A percentile compares a stretch with the other conserved stretches of the same genome.
Evolutionary conservation across 768 basidiomycete genomes (phyloP).

Genomic region (Kwoniella bestiolae): DNA sequence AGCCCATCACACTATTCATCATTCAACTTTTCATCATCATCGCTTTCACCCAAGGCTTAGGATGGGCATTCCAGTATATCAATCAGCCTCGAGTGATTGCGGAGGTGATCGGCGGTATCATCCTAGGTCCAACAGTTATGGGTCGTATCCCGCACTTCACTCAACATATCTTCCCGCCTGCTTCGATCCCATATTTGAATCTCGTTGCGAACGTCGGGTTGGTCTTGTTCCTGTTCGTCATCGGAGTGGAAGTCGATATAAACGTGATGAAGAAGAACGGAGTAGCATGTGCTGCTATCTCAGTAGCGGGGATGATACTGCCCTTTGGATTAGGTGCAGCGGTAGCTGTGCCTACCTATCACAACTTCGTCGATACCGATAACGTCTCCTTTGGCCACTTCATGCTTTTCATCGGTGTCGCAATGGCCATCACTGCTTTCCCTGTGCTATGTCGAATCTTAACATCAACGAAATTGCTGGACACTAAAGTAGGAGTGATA

Average conservation of each 20-base stretch:
- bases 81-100: conserved; percentile 92
- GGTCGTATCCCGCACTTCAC: conserved; percentile 82
- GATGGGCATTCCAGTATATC: conserved; percentile 68
- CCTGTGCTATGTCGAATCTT: conserved; percentile 68
- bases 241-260: conserved; percentile 82
- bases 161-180: conserved; percentile 75
- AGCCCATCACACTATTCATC: conserved; percentile 57
- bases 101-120: conserved; percentile 86
- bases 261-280: conserved; percentile 70
- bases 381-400: conserved; percentile 76
- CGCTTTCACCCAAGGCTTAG: conserved; percentile 73
- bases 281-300: conserved; percentile 65
- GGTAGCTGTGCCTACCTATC: conserved; percentile 73
- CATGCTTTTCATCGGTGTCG: conserved; percentile 81
- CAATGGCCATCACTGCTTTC: conserved; percentile 70
- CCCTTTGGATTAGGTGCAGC: conserved; percentile 82
- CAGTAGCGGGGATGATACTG: conserved; percentile 70
- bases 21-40: conserved; percentile 73
- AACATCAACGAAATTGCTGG: conserved; percentile 77
- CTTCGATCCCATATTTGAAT: conserved; percentile 68
- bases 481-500: conserved; percentile 81
- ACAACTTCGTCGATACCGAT: conserved; percentile 64
- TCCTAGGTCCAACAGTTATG: conserved; percentile 77
- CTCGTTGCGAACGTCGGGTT: conserved; percentile 73
- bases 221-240: conserved; percentile 69